phyloP scores from a whole-genome alignment of 2,329 filamentous ascomycete species.

The Elsinoe arachidis region DNA sequence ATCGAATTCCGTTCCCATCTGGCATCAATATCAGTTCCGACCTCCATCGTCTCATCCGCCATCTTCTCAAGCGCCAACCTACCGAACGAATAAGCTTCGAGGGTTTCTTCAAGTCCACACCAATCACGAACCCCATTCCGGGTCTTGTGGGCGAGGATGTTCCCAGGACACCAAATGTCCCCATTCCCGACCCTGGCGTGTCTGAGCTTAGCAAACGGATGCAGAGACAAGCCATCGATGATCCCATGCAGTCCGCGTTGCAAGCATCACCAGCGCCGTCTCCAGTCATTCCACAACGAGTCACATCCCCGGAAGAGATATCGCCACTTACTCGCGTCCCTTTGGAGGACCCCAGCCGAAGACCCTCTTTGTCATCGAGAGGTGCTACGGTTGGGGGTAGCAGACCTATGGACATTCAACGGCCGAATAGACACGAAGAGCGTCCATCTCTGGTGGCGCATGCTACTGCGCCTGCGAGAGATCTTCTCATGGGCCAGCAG shows the following conservation, averaged over 20 bases:
- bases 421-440: slow-evolving; percentile 1
- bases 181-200: slow-evolving; percentile 20
- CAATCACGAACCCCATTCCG: slow-evolving; percentile 68
- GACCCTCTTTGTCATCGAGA: slow-evolving; percentile 13
- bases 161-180: slow-evolving; percentile 19
- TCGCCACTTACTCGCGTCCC: slow-evolving; percentile 1
- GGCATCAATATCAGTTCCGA: slow-evolving; percentile 61
- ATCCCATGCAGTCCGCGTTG: slow-evolving; percentile 15
- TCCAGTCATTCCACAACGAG: not conserved
- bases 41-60: slow-evolving; percentile 72
- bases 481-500: slow-evolving; percentile 12
- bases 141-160: slow-evolving; percentile 61
- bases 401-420: slow-evolving; percentile 9
- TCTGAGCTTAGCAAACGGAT: slow-evolving; percentile 26
- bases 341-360: slow-evolving; percentile 6
- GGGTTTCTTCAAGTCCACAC: slow-evolving; percentile 68
- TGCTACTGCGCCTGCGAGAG: slow-evolving; percentile 15
- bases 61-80: slow-evolving; percentile 74
- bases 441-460: slow-evolving; percentile 13
- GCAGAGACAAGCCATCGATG: slow-evolving; percentile 24
- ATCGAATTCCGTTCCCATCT: slow-evolving; percentile 72
- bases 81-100: slow-evolving; percentile 79
- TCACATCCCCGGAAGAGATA: not conserved
- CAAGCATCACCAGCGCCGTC: not conserved
- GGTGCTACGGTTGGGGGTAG: slow-evolving; percentile 10